Percentiles rank a stretch among this genome's conserved stretches.
Conservation (phyloP, 306 rosid species). For the Fragaria iinumae region DNA sequence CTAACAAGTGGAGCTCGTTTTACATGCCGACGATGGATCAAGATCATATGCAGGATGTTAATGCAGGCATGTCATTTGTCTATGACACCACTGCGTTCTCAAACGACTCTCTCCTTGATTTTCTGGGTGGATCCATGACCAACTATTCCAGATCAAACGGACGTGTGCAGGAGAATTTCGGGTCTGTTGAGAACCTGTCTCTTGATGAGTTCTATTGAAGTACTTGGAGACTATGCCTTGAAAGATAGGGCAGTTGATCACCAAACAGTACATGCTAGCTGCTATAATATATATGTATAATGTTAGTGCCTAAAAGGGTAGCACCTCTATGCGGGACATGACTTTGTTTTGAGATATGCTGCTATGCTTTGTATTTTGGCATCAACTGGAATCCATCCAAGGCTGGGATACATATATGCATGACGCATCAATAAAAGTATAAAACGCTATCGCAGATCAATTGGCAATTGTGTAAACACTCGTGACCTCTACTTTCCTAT, state of each 20-base stretch:
- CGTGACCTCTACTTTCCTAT: not conserved
- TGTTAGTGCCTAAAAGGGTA: not conserved
- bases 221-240: not conserved
- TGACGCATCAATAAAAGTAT: not conserved
- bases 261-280: not conserved
- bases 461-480: not conserved
- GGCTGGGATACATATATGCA: conserved; percentile 1
- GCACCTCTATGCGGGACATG: not conserved
- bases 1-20: conserved; percentile 40
- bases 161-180: conserved; percentile 57
- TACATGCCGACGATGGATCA: conserved; percentile 34
- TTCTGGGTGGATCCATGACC: conserved; percentile 78
- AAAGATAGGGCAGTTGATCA: not conserved
- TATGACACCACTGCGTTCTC: conserved; percentile 67
- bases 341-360: conserved; percentile 6
- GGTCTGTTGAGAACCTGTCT: conserved; percentile 78
- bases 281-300: not conserved
- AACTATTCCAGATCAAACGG: conserved; percentile 55
- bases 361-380: conserved; percentile 4
- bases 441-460: not conserved
- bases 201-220: conserved; percentile 69
- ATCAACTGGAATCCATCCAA: not conserved
- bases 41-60: conserved; percentile 25
- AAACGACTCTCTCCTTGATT: conserved; percentile 74
- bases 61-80: conserved; percentile 62